phyloP scores from a whole-genome alignment of 2,329 filamentous ascomycete species.

The Colletotrichum sp. region DNA sequence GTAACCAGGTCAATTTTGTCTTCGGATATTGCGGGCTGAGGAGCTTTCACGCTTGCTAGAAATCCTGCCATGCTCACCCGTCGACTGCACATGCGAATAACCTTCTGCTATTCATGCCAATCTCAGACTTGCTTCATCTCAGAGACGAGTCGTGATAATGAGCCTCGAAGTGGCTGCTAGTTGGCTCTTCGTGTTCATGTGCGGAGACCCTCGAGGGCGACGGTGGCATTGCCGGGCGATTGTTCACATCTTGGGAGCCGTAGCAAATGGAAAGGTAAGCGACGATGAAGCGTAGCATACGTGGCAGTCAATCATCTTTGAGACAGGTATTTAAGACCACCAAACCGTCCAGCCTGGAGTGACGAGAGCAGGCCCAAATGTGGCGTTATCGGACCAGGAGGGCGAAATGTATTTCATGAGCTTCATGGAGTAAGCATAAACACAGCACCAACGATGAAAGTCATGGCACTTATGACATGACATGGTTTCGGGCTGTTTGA shows the following conservation, averaged over 20 bases:
- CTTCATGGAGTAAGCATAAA: too few species aligned
- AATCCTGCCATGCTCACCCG: not conserved
- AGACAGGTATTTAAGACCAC: not conserved
- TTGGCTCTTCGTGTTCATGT: not conserved
- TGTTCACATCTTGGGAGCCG: fast-evolving
- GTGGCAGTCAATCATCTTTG: not conserved
- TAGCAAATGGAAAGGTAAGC: not conserved
- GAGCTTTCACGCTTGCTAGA: not conserved
- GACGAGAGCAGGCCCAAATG: not conserved
- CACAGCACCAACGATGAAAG: not conserved
- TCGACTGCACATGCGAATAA: not conserved
- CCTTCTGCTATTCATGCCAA: not conserved
- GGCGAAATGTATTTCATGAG: too few species aligned
- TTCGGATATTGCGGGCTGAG: fast-evolving
- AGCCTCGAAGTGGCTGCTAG: not conserved
- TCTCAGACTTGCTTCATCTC: not conserved
- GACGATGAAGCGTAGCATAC: not conserved
- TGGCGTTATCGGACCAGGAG: not conserved
- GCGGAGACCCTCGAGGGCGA: fast-evolving
- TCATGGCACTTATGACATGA: not conserved
- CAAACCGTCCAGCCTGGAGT: not conserved
- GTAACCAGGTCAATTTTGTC: not conserved
- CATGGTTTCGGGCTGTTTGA: fast-evolving
- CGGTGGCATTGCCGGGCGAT: not conserved
- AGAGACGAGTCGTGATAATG: not conserved